phyloP scores from a whole-genome alignment of 169 alveolate species.

The Cryptosporidium tyzzeri region DNA sequence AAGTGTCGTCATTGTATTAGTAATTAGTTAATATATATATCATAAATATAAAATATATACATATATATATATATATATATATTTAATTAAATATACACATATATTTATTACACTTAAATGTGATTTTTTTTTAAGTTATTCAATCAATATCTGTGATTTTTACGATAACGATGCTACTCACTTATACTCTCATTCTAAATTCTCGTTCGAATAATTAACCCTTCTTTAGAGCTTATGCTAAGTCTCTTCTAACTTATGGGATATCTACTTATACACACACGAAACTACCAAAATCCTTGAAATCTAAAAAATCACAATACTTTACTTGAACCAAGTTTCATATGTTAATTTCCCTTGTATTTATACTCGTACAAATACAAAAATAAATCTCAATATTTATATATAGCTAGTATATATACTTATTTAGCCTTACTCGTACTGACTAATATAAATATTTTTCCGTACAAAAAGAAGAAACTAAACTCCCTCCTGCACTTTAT shows the following conservation, averaged over 20 bases:
- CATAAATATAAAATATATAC: slow-evolving; percentile 12
- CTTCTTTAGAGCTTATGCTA: slow-evolving; percentile 76
- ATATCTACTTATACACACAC: slow-evolving; percentile 76
- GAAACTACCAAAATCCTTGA: slow-evolving; percentile 77
- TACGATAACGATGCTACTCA: slow-evolving; percentile 64
- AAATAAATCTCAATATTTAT: slow-evolving; percentile 43
- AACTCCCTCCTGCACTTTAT: slow-evolving; percentile 42
- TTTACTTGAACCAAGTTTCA: slow-evolving; percentile 74
- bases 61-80: slow-evolving; percentile 12
- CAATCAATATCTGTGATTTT: slow-evolving; percentile 29
- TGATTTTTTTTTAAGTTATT: slow-evolving; percentile 3
- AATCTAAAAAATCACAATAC: slow-evolving; percentile 63
- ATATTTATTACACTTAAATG: slow-evolving; percentile 11
- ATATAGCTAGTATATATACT: slow-evolving; percentile 47
- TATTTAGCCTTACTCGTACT: slow-evolving; percentile 29
- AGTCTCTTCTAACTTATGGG: slow-evolving; percentile 77
- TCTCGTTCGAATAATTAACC: slow-evolving; percentile 61
- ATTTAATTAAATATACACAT: slow-evolving; percentile 25
- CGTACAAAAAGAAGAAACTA: slow-evolving; percentile 59
- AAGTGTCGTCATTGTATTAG: slow-evolving; percentile 40
- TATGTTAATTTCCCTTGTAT: slow-evolving; percentile 34
- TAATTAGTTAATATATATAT: neutral
- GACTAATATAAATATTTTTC: slow-evolving; percentile 17
- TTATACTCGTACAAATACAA: slow-evolving; percentile 32
- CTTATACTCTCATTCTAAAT: slow-evolving; percentile 72